Evolutionary conservation across 1,284 basidiomycete genomes (phyloP).

Genomic region (Papiliotrema flavescens): DNA sequence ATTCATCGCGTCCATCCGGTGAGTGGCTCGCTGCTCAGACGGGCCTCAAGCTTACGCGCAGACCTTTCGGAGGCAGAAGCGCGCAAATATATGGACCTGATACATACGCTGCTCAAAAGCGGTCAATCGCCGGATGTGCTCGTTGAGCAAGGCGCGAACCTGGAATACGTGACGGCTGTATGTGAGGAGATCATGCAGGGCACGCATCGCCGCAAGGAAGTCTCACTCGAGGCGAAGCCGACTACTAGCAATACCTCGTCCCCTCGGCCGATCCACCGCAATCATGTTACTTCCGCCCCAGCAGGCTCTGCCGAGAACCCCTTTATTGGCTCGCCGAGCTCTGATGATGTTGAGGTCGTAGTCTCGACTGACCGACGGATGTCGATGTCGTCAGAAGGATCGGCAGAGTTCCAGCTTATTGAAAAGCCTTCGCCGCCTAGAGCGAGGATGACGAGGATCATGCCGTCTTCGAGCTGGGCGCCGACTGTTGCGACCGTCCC

Average conservation of each 20-base stretch:
- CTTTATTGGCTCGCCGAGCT: conserved; percentile 15
- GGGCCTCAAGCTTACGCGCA: too few relatives aligned
- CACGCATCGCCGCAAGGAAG: conserved; percentile 13
- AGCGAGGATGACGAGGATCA: neutral
- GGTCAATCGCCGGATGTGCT: conserved; percentile 30
- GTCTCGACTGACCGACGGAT: conserved; percentile 10
- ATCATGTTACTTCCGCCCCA: neutral
- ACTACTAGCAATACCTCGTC: conserved; percentile 6
- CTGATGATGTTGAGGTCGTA: conserved; percentile 26
- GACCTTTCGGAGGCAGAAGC: conserved; percentile 29
- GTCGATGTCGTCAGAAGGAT: conserved; percentile 6
- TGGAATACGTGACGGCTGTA: conserved; percentile 28
- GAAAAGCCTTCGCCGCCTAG: conserved; percentile 3
- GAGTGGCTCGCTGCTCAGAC: too few relatives aligned
- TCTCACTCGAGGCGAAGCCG: conserved; percentile 19
- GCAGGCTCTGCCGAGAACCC: neutral
- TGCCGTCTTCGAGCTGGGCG: conserved; percentile 10
- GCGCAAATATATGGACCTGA: conserved; percentile 30
- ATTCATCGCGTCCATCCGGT: too few relatives aligned
- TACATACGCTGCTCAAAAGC: conserved; percentile 32
- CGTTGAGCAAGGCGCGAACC: conserved; percentile 28
- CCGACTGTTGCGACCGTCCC: conserved; percentile 1
- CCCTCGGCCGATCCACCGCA: neutral
- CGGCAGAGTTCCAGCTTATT: conserved; percentile 5
- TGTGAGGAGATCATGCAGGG: conserved; percentile 39